These are phyloP conservation scores for Cyberlindnera maritima DNA, from an alignment of 805 yeast genomes.

Conservation along the genomic window DNA sequence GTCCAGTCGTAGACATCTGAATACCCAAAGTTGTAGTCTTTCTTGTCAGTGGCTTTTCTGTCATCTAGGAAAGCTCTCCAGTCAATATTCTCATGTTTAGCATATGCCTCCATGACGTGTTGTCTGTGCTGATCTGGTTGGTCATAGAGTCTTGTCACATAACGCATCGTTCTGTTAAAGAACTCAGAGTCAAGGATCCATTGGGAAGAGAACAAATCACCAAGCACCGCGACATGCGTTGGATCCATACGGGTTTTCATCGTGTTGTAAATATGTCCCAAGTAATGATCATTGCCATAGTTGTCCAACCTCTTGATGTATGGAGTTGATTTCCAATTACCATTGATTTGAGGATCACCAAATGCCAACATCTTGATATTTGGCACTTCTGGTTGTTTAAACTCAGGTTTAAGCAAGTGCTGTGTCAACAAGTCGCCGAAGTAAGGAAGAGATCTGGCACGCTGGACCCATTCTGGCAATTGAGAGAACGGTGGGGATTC, in stretches of 20 bases:
- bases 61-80: constrained; percentile 46
- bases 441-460: constrained; percentile 19
- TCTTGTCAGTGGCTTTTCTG: constrained; percentile 27
- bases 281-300: constrained; percentile 83
- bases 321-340: constrained; percentile 71
- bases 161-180: constrained; percentile 73
- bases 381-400: constrained; percentile 14
- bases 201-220: constrained; percentile 90
- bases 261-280: constrained; percentile 76
- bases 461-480: constrained; percentile 8
- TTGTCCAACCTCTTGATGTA: constrained; percentile 77
- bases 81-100: constrained; percentile 51
- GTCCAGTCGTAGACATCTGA: constrained; percentile 69
- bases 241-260: constrained; percentile 69
- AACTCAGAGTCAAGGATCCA: constrained; percentile 92
- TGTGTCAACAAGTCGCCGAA: constrained; percentile 25
- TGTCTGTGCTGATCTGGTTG: constrained; percentile 50
- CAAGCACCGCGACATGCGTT: constrained; percentile 82
- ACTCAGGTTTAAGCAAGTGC: constrained; percentile 26
- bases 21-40: constrained; percentile 48
- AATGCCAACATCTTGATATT: constrained; percentile 72
- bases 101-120: constrained; percentile 46
- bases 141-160: constrained; percentile 65
- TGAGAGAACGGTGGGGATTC: constrained; percentile 13
- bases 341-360: constrained; percentile 98